Evolutionary conservation across 2,329 filamentous ascomycete genomes (phyloP), one percentile per base, ranked within the genome.

Genomic region (Penicillium oxalicum): DNA sequence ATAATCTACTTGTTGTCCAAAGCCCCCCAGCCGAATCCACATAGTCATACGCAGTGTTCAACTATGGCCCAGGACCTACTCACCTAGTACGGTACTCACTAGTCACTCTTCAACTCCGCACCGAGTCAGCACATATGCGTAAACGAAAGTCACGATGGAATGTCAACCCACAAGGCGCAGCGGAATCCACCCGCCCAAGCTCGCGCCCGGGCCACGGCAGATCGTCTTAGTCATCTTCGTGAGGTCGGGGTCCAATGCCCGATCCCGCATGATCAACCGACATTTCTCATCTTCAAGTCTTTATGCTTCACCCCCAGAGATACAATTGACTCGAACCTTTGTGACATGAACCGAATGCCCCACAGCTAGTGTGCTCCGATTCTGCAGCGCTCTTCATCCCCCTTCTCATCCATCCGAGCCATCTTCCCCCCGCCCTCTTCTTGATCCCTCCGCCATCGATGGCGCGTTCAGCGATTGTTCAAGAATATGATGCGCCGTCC

Each of bases 401-500:
- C 27, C 33, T 33, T 29, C 27, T 35, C 35, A 24, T 24, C 37
- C 35, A 27, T 47, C 26, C 27, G 28, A 33, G 18, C 18, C 18
- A 18, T 39, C 12, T 34, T 45, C n/a, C 29, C 12, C 29, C 4
- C 9, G 27, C 27, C 42, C 32, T n/a, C 32, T 32, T 25, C 25
- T 24, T 50, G 41, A 39, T 26, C 33, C 13, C 43, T 13, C 44
- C 42, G 36, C 47, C 44, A 44, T 45, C 43, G 55, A 73, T 73
- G 70, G 68, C 70, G 51, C 65, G 70, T 52, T 64, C 74, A 33
- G 66, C 72, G 47, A 67, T 75, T 48, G 74, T 76, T 42, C 74
- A 76, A 55, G 75, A 77, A 56, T 77, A 78, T 58, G 69, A 72
- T 44, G 62, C 69, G 43, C 69, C 70, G 29, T 62, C 66, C 41